Conservation (phyloP, 1,139 yeast species). For the Taphrina wiesneri region DNA sequence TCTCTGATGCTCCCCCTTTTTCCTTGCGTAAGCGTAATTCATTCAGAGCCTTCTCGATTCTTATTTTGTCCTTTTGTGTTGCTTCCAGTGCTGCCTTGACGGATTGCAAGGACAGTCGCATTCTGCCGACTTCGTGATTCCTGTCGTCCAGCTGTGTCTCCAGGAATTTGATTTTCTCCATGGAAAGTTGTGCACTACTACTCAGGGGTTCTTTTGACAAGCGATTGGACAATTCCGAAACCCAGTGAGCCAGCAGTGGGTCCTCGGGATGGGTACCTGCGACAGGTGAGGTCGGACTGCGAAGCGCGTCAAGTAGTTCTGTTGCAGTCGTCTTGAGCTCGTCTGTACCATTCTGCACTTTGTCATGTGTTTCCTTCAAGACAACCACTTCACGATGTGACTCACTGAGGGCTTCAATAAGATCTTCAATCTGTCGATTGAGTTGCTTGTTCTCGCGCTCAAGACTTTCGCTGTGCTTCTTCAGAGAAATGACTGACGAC, state of each 20-base stretch:
- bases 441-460: conserved; percentile 36
- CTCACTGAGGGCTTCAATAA: conserved; percentile 39
- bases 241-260: conserved; percentile 25
- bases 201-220: conserved; percentile 34
- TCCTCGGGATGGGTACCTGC: conserved; percentile 6
- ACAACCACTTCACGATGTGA: conserved; percentile 38
- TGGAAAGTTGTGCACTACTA: conserved; percentile 25
- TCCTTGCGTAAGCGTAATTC: conserved; percentile 37
- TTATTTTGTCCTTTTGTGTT: conserved; percentile 35
- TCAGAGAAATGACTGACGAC: conserved; percentile 10
- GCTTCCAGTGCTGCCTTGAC: conserved; percentile 37
- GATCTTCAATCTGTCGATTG: conserved; percentile 40
- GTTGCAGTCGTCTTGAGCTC: conserved; percentile 37
- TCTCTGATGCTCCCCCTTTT: conserved; percentile 7
- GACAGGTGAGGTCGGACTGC: neutral
- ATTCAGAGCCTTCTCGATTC: conserved; percentile 37
- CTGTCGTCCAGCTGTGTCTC: conserved; percentile 38
- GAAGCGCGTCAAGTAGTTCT: conserved; percentile 25
- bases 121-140: conserved; percentile 38
- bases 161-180: conserved; percentile 36
- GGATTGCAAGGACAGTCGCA: conserved; percentile 36
- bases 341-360: conserved; percentile 37
- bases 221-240: conserved; percentile 21
- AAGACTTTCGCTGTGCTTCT: conserved; percentile 23
- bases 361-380: conserved; percentile 30